Base-by-base conservation (phyloP, 257 asterid species). In the Knoxia roxburghii region DNA sequence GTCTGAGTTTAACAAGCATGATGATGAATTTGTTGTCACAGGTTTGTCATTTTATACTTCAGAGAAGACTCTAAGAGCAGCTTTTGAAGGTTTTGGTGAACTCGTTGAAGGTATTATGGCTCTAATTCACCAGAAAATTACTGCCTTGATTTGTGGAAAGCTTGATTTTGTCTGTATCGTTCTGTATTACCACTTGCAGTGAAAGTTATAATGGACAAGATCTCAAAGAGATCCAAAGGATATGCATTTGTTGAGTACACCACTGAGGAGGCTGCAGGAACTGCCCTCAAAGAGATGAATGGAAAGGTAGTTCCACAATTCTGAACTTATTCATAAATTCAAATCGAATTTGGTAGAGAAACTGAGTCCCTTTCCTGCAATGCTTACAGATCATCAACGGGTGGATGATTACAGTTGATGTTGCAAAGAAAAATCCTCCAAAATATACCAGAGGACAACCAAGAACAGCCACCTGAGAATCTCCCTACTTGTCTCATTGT, bases 351-450 rank as follows among this genome's bases (percentile, higher is more conserved):
- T 11, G 30, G n/a, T 32, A 26, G 52, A 24, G 29, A 15, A 63
- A 15, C 70, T 72, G 27, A 75, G 39, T 60, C 13, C 65, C 27
- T 23, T 37, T 21, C 9, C 45, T 65, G 64, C 32, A 12, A 43
- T 71, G 40, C 65, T 71, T 62, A 61, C 92, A 93, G 99, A 93
- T 93, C 79, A 88, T 93, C 78, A 93, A 93, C 66, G 97, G 99
- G 70, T 93, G 99, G 99, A 82, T 90, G 99, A 93, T 93, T 63
- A 87, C 96, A 14, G 97, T 90, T 33, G 97, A 93, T 74, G 95
- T 84, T 74, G 96, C 99, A 4, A 85, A 78, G 80, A 78, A 59
- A 33, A 90, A 67, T 81, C 88, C 97, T 37, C 94, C 90, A 1
- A 92, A 78, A 80, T 86, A 70, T 73, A 80, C 59, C 64, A 72